These are phyloP conservation scores for Coemansia sp. DNA, from an alignment of 192 early-diverging fungal genomes.

Conservation along the genomic window DNA sequence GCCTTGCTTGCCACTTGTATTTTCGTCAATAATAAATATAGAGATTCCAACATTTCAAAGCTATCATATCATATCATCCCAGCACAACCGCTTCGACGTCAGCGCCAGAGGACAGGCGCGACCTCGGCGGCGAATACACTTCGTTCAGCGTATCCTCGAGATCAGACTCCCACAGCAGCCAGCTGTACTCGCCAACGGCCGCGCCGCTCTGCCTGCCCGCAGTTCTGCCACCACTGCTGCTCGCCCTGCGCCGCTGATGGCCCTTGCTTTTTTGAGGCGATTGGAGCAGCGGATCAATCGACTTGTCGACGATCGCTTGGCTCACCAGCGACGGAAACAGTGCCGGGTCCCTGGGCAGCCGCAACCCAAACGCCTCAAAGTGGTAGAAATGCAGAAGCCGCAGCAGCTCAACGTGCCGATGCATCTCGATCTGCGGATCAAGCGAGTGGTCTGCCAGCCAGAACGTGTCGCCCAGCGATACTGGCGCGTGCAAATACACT, in stretches of 20 bases:
- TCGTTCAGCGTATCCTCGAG: slow-evolving; percentile 44
- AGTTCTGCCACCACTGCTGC: neutral
- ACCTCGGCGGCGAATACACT: slow-evolving; percentile 6
- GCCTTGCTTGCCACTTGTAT: too few species aligned
- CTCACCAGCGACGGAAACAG: slow-evolving; percentile 46
- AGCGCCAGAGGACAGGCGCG: neutral
- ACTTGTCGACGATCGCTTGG: slow-evolving; percentile 17
- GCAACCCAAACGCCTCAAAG: slow-evolving; percentile 16
- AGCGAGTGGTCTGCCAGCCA: slow-evolving; percentile 44
- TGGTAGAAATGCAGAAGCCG: slow-evolving; percentile 50
- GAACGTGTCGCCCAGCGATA: slow-evolving; percentile 22
- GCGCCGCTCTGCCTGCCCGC: slow-evolving; percentile 3
- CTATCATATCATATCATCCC: too few species aligned
- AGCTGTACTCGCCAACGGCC: slow-evolving; percentile 19
- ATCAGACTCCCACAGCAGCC: slow-evolving; percentile 52
- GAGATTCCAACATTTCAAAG: too few species aligned
- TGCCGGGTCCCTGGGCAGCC: slow-evolving; percentile 35
- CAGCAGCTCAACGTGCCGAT: slow-evolving; percentile 49
- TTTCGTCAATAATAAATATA: too few species aligned
- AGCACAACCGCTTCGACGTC: neutral
- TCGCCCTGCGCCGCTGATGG: neutral
- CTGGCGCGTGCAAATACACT: slow-evolving; percentile 36
- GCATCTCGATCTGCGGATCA: slow-evolving; percentile 53
- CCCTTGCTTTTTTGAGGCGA: neutral
- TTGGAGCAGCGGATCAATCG: neutral